Evolutionary conservation across 768 basidiomycete genomes (phyloP), one percentile per base, ranked within the genome.

Genomic region (Leccinum obscurum): DNA sequence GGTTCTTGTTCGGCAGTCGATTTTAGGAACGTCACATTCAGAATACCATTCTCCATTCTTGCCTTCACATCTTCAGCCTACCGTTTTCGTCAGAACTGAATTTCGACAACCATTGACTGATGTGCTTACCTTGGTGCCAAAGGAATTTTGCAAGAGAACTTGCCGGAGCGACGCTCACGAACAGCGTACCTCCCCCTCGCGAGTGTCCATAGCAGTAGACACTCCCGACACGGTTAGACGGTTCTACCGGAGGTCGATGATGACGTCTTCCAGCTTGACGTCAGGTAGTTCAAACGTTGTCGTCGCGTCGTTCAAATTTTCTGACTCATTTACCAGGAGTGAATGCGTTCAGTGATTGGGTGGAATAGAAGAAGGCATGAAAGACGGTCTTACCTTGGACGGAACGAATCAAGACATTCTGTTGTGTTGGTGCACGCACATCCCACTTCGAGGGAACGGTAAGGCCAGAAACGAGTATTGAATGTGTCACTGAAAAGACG

Each of bases 141-240:
- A 63, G 22, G 82, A 80, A 30, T 81, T 67, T 28, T 77, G 75
- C 44, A 84, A 14, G 77, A 72, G 68, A 82, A 80, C 57, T 72
- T 77, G 52, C 81, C 81, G 55, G 62, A 76, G 22, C 73, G 71
- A 56, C 81, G 72, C 70, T 83, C 83, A 24, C 76, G 72, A 20
- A 82, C 67, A 20, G 74, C 74, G 60, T 78, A 81, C 6, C 79
- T 64, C 64, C 56, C 78, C 73, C 4, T 78, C 76, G 41, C 66
- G 69, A 17, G 77, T 71, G 1, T 65, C 24, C 3, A 77, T 71
- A 3, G 66, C 39, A 13, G 72, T 73, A 52, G 64, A 73, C 68
- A 84, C 77, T 41, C 80, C 83, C 0, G 79, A 77, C 39, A 84
- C 72, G 5, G 73, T 80, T 58, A 85, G 71, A 39, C 77, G 76